Evolutionary conservation across 371 early-diverging fungal species (phyloP).

Genomic region (Mortierella sp.): DNA sequence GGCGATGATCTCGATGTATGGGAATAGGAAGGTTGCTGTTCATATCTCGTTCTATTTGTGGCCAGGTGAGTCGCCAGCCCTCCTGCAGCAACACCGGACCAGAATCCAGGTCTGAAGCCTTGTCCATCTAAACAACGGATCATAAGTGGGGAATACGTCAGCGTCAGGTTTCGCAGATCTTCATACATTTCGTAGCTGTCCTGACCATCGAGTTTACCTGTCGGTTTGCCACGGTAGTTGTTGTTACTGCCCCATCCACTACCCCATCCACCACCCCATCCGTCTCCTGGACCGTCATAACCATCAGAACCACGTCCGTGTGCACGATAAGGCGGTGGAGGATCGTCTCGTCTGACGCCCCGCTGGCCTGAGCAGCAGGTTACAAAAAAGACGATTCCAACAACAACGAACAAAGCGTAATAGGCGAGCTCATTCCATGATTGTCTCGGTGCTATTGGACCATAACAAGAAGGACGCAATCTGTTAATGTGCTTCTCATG

Average conservation of each 20-base stretch:
- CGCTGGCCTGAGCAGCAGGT: not conserved
- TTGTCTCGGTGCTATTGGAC: conserved; percentile 23
- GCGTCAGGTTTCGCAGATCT: too few species aligned
- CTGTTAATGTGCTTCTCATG: too few species aligned
- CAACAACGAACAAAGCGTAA: conserved; percentile 22
- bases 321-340: conserved; percentile 51
- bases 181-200: too few species aligned
- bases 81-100: conserved; percentile 55
- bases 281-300: conserved; percentile 31
- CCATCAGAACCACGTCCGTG: conserved; percentile 43
- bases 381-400: conserved; percentile 6
- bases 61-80: conserved; percentile 47
- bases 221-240: conserved; percentile 17
- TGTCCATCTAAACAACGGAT: not conserved
- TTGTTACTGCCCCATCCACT: conserved; percentile 33
- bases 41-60: conserved; percentile 3
- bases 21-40: too few species aligned
- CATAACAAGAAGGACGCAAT: conserved; percentile 8
- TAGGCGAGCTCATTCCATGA: conserved; percentile 23
- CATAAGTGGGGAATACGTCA: not conserved
- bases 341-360: conserved; percentile 10
- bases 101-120: conserved; percentile 54
- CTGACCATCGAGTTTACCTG: conserved; percentile 19
- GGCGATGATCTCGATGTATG: conserved; percentile 12
- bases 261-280: conserved; percentile 36